Evolutionary conservation across 164 flowering plant species (phyloP).

Genomic region (Vitis rotundifolia): DNA sequence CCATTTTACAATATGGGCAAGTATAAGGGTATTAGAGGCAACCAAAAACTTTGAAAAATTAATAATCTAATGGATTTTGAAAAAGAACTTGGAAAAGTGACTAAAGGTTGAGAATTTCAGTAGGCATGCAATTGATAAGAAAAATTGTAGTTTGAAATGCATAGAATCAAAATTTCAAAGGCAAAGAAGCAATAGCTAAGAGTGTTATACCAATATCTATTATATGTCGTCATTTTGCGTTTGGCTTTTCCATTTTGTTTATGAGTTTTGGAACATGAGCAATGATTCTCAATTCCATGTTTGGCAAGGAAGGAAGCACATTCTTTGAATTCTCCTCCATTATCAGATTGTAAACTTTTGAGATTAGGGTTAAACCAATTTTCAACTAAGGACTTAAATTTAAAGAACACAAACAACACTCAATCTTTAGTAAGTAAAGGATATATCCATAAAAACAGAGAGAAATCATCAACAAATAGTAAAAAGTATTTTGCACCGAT

Average conservation of each 20-base stretch:
- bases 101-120: background rate
- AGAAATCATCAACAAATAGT: too few relatives aligned
- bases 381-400: too few relatives aligned
- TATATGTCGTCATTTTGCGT: conserved; percentile 4
- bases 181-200: conserved; percentile 10
- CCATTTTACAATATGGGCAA: too few relatives aligned
- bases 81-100: conserved; percentile 8
- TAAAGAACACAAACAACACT: too few relatives aligned
- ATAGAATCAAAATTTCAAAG: conserved; percentile 12
- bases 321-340: conserved; percentile 19
- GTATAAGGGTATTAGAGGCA: too few relatives aligned
- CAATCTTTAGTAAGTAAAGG: too few relatives aligned
- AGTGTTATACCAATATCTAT: conserved; percentile 18
- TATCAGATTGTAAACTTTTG: background rate
- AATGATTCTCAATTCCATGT: conserved; percentile 9
- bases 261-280: conserved; percentile 20
- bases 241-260: conserved; percentile 15
- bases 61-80: background rate
- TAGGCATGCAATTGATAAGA: conserved; percentile 18
- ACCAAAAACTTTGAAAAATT: too few relatives aligned
- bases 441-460: too few relatives aligned
- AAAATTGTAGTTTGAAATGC: conserved; percentile 18
- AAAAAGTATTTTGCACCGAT: too few relatives aligned
- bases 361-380: too few relatives aligned
- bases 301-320: background rate